Conservation (phyloP, 176 grass and related monocot species). For the Triticum monococcum region DNA sequence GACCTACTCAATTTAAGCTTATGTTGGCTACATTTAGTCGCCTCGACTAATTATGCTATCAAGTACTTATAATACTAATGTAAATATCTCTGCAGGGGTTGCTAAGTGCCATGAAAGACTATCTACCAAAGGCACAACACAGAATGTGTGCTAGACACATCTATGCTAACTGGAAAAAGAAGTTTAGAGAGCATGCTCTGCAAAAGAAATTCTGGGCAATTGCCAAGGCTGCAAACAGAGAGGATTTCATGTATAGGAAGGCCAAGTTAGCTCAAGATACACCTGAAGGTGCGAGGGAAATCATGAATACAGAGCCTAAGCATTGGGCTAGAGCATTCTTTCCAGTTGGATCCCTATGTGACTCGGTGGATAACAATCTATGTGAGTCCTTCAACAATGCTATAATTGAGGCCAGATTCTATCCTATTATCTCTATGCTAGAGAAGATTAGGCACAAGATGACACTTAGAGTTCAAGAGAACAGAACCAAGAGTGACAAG, state of each 20-base stretch:
- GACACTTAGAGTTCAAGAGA: too few species aligned
- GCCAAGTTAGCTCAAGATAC: not conserved
- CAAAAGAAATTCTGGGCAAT: not conserved
- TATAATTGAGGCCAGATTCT: too few species aligned
- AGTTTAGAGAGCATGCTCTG: not conserved
- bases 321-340: not conserved
- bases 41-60: too few species aligned
- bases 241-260: not conserved
- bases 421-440: too few species aligned
- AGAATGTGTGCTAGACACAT: not conserved
- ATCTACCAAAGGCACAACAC: not conserved
- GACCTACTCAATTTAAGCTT: too few species aligned
- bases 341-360: too few species aligned
- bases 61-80: too few species aligned
- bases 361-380: too few species aligned
- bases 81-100: not conserved
- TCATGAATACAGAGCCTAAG: not conserved
- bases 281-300: not conserved
- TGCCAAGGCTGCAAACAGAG: not conserved
- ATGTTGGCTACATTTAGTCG: too few species aligned
- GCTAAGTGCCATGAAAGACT: not conserved
- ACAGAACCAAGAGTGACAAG: too few species aligned
- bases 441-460: too few species aligned
- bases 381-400: too few species aligned
- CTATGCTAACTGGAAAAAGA: not conserved